Evolutionary conservation across 2,329 filamentous ascomycete species (phyloP).

Genomic region (Boeremia lycopersici): DNA sequence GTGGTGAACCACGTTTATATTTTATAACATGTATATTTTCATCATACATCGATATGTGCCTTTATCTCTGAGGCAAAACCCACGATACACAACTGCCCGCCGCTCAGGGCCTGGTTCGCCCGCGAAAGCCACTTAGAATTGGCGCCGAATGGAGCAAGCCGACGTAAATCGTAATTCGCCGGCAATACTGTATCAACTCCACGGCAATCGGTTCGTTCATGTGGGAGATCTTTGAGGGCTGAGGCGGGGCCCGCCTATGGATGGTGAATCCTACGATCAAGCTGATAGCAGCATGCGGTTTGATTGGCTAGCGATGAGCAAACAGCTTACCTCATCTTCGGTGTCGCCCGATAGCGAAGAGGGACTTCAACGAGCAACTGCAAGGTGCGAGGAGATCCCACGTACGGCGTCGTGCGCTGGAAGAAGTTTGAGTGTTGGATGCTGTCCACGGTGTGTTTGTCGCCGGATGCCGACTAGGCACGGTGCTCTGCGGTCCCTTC

Average conservation of each 20-base stretch:
- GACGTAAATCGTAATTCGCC: slow-evolving; percentile 37
- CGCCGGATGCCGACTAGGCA: slow-evolving; percentile 35
- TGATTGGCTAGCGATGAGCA: slow-evolving; percentile 32
- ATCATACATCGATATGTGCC: slow-evolving; percentile 11
- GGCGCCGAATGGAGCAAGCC: slow-evolving; percentile 38
- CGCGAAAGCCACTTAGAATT: slow-evolving; percentile 21
- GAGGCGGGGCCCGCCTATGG: slow-evolving; percentile 27
- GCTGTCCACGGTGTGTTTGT: slow-evolving; percentile 23
- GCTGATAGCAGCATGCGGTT: slow-evolving; percentile 30
- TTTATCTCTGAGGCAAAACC: slow-evolving; percentile 35
- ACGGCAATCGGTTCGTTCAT: slow-evolving; percentile 25
- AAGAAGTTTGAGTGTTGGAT: slow-evolving; percentile 26
- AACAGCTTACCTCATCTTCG: slow-evolving; percentile 32
- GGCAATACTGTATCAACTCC: slow-evolving; percentile 30
- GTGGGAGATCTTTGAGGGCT: slow-evolving; percentile 22
- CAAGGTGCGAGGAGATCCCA: slow-evolving; percentile 27
- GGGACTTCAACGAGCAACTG: slow-evolving; percentile 3
- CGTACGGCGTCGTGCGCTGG: slow-evolving; percentile 21
- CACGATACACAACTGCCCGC: slow-evolving; percentile 38
- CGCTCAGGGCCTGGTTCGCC: slow-evolving; percentile 24
- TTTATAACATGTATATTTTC: slow-evolving; percentile 12
- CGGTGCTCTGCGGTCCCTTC: slow-evolving; percentile 16
- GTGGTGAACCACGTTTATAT: not conserved
- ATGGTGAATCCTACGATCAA: slow-evolving; percentile 38
- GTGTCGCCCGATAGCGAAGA: slow-evolving; percentile 38